Conservation (phyloP, 306 rosid genomes). For the Glycine soja region DNA sequence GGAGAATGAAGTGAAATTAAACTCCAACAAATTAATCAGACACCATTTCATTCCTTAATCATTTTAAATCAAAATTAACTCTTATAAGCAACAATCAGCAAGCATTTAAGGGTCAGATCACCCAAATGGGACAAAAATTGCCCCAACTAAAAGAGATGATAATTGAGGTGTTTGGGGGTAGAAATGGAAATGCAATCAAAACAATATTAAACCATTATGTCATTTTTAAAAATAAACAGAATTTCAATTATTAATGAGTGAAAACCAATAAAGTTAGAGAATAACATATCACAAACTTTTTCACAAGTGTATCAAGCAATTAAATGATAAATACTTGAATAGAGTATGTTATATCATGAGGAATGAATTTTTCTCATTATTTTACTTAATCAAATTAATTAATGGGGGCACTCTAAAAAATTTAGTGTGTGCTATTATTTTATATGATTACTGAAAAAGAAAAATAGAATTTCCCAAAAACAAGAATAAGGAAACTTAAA, state of each 20-base stretch:
- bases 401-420: background rate
- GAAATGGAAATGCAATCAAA: conserved; percentile 36
- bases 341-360: no score
- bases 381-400: background rate
- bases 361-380: background rate
- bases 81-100: conserved; percentile 17
- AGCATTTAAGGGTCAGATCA: conserved; percentile 9
- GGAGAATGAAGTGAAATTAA: conserved; percentile 14
- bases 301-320: no score
- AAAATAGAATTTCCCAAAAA: background rate
- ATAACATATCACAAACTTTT: no score
- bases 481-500: background rate
- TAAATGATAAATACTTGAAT: no score
- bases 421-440: background rate
- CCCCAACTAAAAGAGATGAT: conserved; percentile 14
- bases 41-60: conserved; percentile 37
- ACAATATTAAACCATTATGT: background rate
- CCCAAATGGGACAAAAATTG: conserved; percentile 33
- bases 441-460: background rate
- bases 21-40: conserved; percentile 8
- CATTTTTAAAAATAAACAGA: conserved; percentile 1
- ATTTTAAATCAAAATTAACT: conserved; percentile 30
- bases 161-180: conserved; percentile 2
- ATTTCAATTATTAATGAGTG: background rate
- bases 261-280: no score